Evolutionary conservation across 805 yeast genomes (phyloP), one percentile per base, ranked within the genome.

Genomic region (Candida parachauliodes): DNA sequence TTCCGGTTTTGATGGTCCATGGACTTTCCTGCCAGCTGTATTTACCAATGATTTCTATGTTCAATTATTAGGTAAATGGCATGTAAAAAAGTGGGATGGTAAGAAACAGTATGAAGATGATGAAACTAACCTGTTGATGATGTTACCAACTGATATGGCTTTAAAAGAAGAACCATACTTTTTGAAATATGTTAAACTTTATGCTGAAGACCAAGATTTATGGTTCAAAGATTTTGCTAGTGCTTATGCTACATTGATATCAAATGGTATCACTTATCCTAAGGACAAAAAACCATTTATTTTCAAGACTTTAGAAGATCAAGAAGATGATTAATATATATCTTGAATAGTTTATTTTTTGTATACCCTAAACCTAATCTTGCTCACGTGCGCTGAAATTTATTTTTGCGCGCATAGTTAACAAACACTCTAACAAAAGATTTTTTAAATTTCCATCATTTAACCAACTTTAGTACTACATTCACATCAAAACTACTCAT

Each of bases 261-360:
- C 77, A 38, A 49, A 52, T 32, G 72, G 72, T 21, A 47, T 62
- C 34, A 43, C 55, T 5, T 84, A 82, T 57, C 83, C 81, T 9
- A 60, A 69, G 14, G 62, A 65, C 23, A 54, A 68, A 20, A 57
- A 66, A 45, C 61, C 60, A n/a, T 65, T 67, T 51, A 54, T 53
- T 31, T 81, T 83, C 60, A 70, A 79, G 59, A 81, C 91, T 24
- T 62, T 85, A 42, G 88, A 82, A 28, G 88, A 83, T 36, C 88
- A 83, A 65, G 77, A 65, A 22, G 44, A 43, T 8, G 37, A 36
- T 1, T 33, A 34, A 26, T 17, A 8, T 9, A 20, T 8, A n/a
- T n/a, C n/a, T n/a, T n/a, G n/a, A n/a, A n/a, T n/a, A n/a, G n/a
- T n/a, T n/a, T n/a, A n/a, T 16, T 16, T 28, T 15, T 28, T 16